Evolutionary conservation across 2,329 filamentous ascomycete genomes (phyloP), one percentile per base, ranked within the genome.

Genomic region (Thermoascus crustaceus): DNA sequence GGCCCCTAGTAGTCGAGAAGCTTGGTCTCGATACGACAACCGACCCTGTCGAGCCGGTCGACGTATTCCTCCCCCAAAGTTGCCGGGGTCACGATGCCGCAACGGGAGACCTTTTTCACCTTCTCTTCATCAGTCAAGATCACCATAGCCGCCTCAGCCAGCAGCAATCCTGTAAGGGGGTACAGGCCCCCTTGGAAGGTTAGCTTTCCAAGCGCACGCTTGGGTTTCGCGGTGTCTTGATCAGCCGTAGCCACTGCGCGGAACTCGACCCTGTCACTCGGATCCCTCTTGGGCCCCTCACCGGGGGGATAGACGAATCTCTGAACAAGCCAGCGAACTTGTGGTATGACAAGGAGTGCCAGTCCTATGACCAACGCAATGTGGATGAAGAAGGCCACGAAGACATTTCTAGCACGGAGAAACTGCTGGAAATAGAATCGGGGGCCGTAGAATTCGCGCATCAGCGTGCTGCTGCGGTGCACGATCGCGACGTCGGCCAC

Each of bases 391-490:
- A 69, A 43, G 2, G 69, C 76, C 4, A 60, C 48, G 13, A 78
- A 39, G 0, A 61, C 46, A 36, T 67, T 73, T 14, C 66, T 64
- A 4, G 72, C 71, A 16, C 65, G 67, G 53, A 72, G 64, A 48
- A 73, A 77, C 44, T 76, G 70, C 32, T 63, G 66, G 53, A 78
- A 75, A 38, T 66, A 61, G 61, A 81, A 80, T 7, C 66, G 64
- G 2, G 66, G 63, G 0, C 75, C 76, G 48, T 80, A 80, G 24
- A 70, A 61, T n/a, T 67, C 64, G 7, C 68, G 68, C 40, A 73
- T 70, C 17, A 80, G 55, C 7, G 71, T 72, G 63, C 75, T 78
- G 29, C 68, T 75, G 37, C 76, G 70, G 46, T 79, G 69, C 17
- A 79, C 72, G 38, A 77, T 72, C 20, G 71, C 67, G 23, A 65